Evolutionary conservation across 495 filamentous ascomycete genomes (phyloP), one percentile per base, ranked within the genome.

Genomic region (Aspergillus cavernicola): DNA sequence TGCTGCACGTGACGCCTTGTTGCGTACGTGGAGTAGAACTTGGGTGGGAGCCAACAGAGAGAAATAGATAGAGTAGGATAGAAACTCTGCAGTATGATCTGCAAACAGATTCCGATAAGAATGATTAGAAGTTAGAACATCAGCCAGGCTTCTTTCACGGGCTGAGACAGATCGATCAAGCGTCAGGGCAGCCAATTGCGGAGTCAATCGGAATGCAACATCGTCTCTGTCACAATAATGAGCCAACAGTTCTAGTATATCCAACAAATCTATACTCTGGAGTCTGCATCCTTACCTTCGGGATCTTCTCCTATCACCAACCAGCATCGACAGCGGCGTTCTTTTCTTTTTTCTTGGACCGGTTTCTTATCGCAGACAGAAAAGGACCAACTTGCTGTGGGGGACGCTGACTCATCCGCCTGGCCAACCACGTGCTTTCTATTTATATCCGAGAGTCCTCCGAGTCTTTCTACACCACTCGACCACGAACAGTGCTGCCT

Each of bases 341-440:
- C 35, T 49, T 55, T 53, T 45, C 44, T 52, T 53, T 51, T 53
- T 47, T 32, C 41, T n/a, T 28, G 20, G 42, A 18, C 23, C 15
- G 24, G 39, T 43, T 36, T 52, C 55, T 57, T 53, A 53, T 57
- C 55, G 43, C 41, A 52, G 41, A 33, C 22, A 28, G 36, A 52
- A 49, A 38, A 13, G 19, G 16, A 16, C 40, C 2, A 18, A 20
- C 23, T 15, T 43, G 16, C 13, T 55, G 56, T 55, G 56, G 56
- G 56, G 56, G 48, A 18, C 11, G 56, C 39, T 59, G 56, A 59
- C 19, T 59, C 56, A 59, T 45, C 46, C 11, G 9, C 35, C 29
- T 22, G 46, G 26, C 56, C 56, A 59, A 59, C 56, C 56, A 59
- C 56, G 56, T 59, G 56, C 52, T 22, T 20, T n/a, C 40, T 59